phyloP scores from a whole-genome alignment of 2,329 filamentous ascomycete species.

The Colletotrichum lupini region DNA sequence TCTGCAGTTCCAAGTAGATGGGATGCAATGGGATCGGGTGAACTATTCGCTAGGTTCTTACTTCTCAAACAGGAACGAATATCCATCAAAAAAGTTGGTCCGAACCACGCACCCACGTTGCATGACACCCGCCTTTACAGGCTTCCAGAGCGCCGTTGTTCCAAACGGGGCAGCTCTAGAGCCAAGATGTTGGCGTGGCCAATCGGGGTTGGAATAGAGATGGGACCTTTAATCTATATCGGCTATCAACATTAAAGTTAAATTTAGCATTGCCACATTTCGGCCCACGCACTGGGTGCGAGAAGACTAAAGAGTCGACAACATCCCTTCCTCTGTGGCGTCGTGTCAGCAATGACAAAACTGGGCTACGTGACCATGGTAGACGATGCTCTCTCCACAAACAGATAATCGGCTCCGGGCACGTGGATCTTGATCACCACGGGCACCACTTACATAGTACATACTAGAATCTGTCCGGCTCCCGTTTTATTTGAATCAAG shows the following conservation, averaged over 20 bases:
- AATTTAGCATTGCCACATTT: slow-evolving; percentile 4
- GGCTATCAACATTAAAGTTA: slow-evolving; percentile 26
- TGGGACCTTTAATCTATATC: slow-evolving; percentile 11
- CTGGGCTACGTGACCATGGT: neutral
- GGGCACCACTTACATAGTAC: no score
- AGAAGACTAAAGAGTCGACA: neutral
- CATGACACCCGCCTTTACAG: neutral
- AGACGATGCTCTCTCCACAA: neutral
- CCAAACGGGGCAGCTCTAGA: slow-evolving; percentile 1
- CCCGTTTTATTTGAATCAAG: no score
- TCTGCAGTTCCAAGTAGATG: slow-evolving; percentile 14
- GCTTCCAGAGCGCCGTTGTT: neutral
- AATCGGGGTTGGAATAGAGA: neutral
- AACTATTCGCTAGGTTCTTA: neutral
- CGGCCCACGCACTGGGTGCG: neutral
- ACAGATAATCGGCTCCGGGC: neutral
- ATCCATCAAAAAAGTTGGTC: neutral
- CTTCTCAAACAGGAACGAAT: slow-evolving; percentile 2
- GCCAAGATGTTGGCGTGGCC: slow-evolving; percentile 15
- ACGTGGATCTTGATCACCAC: neutral
- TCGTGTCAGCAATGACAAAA: slow-evolving; percentile 19
- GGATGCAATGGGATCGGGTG: neutral
- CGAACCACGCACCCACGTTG: slow-evolving; percentile 8
- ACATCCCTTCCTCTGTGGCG: neutral
- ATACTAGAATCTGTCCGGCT: neutral